Percentiles rank a stretch among this genome's conserved stretches.
phyloP scores from a whole-genome alignment of 495 filamentous ascomycete genomes.

The Penicillium tannophilum region DNA sequence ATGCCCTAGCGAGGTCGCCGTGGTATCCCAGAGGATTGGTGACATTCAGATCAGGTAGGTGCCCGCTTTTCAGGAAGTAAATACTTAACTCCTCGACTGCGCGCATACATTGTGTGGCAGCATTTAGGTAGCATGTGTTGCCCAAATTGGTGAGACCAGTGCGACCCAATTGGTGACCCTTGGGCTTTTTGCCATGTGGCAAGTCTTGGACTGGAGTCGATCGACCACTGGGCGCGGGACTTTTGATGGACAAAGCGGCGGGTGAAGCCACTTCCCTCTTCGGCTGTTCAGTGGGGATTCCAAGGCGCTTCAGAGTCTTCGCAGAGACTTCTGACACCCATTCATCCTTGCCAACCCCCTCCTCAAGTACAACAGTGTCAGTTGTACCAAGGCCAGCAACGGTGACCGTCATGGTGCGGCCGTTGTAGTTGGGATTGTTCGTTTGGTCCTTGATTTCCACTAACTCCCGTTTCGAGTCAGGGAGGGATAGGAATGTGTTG shows the following conservation, averaged over 20 bases:
- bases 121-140: constrained; percentile 99
- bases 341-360: constrained; percentile 61
- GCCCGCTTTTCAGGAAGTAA: constrained; percentile 76
- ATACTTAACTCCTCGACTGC: constrained; percentile 88
- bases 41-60: constrained; percentile 77
- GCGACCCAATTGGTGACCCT: constrained; percentile 52
- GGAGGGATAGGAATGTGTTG: constrained; percentile 66
- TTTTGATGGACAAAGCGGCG: constrained; percentile 40
- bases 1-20: constrained; percentile 80
- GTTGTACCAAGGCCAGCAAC: constrained; percentile 66
- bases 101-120: constrained; percentile 88
- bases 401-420: constrained; percentile 57
- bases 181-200: constrained; percentile 65
- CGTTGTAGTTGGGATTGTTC: constrained; percentile 75
- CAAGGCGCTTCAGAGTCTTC: constrained; percentile 39
- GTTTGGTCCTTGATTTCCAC: constrained; percentile 72
- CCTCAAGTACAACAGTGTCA: constrained; percentile 76
- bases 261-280: constrained; percentile 36
- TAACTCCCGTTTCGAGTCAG: constrained; percentile 68
- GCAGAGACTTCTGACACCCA: constrained; percentile 64
- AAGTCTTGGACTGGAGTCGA: constrained; percentile 61
- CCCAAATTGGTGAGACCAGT: constrained; percentile 88
- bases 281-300: constrained; percentile 39
- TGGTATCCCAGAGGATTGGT: constrained; percentile 81
- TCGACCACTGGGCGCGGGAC: constrained; percentile 54